Conservation (phyloP, 148 eudicot species). For the Fallopia convolvulus region DNA sequence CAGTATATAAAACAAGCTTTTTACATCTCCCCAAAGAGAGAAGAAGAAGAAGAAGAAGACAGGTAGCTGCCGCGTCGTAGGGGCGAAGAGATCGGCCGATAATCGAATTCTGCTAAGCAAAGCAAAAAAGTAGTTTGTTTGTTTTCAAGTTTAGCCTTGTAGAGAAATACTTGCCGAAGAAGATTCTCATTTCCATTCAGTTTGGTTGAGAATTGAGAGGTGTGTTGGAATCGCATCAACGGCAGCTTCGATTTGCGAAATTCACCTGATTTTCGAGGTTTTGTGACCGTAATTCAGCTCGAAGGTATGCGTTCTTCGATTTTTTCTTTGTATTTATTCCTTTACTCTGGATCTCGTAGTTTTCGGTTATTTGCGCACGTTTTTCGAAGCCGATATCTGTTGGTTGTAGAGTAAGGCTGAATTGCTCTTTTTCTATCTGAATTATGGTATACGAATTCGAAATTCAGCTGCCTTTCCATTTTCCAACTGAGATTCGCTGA, state of each 20-base stretch:
- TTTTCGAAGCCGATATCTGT: not conserved
- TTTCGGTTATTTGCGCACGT: not conserved
- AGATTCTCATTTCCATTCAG: not conserved
- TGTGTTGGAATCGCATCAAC: not conserved
- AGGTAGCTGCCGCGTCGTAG: slow-evolving; percentile 4
- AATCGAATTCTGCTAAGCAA: not conserved
- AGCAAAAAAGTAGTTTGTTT: not conserved
- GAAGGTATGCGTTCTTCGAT: slow-evolving; percentile 9
- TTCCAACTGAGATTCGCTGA: not conserved
- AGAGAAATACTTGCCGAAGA: not conserved
- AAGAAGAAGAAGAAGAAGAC: slow-evolving; percentile 9
- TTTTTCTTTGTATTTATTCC: not conserved
- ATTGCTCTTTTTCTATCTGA: slow-evolving; percentile 6
- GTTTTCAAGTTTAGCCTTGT: not conserved
- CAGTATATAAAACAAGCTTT: slow-evolving; percentile 4
- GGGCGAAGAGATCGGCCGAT: slow-evolving; percentile 7
- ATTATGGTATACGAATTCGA: not conserved
- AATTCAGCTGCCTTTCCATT: not conserved
- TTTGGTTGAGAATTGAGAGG: not conserved
- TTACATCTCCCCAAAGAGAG: not conserved
- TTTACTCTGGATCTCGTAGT: not conserved
- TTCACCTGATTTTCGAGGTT: slow-evolving; percentile 7
- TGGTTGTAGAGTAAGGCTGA: not conserved
- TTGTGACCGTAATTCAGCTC: slow-evolving; percentile 13
- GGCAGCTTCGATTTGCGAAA: not conserved